Conservation (phyloP, 1,139 yeast genomes). For the Geotrichum aggregatum region DNA sequence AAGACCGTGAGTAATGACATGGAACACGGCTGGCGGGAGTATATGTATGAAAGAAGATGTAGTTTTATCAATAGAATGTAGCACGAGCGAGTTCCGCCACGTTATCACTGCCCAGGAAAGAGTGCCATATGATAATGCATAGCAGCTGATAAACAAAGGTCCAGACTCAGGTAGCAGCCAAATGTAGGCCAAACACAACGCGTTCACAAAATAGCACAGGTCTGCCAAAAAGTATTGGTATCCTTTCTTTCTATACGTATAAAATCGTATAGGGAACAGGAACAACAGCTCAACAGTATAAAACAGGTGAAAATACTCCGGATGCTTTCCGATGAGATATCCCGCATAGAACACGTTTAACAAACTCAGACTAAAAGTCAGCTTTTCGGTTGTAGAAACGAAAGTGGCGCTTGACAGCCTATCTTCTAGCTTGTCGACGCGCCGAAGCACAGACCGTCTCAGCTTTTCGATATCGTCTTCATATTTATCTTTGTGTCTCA, state of each 20-base stretch:
- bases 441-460: conserved; percentile 31
- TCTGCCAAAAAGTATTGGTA: conserved; percentile 90
- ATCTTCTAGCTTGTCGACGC: conserved; percentile 55
- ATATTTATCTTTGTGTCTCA: conserved; percentile 8
- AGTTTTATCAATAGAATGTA: conserved; percentile 87
- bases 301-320: conserved; percentile 68
- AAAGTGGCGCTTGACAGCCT: conserved; percentile 42
- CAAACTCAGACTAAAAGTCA: conserved; percentile 73
- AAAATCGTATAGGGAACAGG: conserved; percentile 79
- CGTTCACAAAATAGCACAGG: conserved; percentile 85
- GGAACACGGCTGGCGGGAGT: conserved; percentile 84
- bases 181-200: conserved; percentile 61
- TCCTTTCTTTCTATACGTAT: conserved; percentile 75
- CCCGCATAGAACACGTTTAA: conserved; percentile 69
- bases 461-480: conserved; percentile 38
- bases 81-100: conserved; percentile 90
- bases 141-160: conserved; percentile 72
- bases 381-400: conserved; percentile 66
- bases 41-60: conserved; percentile 89
- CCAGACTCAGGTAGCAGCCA: conserved; percentile 80
- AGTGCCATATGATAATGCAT: conserved; percentile 84
- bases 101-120: conserved; percentile 90
- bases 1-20: conserved; percentile 78
- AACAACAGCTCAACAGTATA: conserved; percentile 61
- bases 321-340: conserved; percentile 70